These are phyloP conservation scores for Hibiscus tridactylites DNA, from an alignment of 345 rosid genomes.

Conservation along the genomic window DNA sequence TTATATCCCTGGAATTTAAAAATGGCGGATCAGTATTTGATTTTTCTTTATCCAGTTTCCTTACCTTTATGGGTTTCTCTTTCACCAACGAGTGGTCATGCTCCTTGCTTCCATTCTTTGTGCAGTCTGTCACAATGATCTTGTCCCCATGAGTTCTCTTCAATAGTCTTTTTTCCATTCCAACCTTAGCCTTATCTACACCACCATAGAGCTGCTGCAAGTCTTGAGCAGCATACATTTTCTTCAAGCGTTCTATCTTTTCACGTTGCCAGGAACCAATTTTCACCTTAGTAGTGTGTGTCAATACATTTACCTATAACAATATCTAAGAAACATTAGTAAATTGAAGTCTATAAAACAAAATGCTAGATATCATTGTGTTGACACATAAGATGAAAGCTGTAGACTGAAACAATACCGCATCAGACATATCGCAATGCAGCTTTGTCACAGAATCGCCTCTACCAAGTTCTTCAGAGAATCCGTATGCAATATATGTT, in stretches of 20 bases:
- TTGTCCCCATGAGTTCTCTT: not conserved
- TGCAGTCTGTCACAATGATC: not conserved
- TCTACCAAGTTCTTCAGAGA: constrained; percentile 40
- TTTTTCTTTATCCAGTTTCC: constrained; percentile 9
- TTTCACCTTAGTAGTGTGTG: constrained; percentile 38
- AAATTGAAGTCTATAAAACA: not conserved
- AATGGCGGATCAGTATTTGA: not conserved
- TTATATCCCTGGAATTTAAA: not conserved
- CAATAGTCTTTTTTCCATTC: not conserved
- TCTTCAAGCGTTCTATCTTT: constrained; percentile 21
- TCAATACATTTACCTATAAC: constrained; percentile 41
- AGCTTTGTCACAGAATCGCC: constrained; percentile 57
- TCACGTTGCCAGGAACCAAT: constrained; percentile 24
- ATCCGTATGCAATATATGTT: constrained; percentile 51
- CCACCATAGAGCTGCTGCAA: constrained; percentile 8
- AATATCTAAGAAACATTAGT: not conserved
- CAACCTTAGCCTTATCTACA: not conserved
- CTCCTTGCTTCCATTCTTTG: constrained; percentile 1
- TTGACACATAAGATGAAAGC: not conserved
- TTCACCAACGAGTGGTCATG: not conserved
- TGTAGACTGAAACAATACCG: constrained; percentile 22
- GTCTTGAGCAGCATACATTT: constrained; percentile 26
- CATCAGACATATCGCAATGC: constrained; percentile 52
- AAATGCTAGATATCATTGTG: not conserved
- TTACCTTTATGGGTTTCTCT: not conserved